Evolutionary conservation across 2,329 filamentous ascomycete genomes (phyloP).

Genomic region (Capronia epimyces): DNA sequence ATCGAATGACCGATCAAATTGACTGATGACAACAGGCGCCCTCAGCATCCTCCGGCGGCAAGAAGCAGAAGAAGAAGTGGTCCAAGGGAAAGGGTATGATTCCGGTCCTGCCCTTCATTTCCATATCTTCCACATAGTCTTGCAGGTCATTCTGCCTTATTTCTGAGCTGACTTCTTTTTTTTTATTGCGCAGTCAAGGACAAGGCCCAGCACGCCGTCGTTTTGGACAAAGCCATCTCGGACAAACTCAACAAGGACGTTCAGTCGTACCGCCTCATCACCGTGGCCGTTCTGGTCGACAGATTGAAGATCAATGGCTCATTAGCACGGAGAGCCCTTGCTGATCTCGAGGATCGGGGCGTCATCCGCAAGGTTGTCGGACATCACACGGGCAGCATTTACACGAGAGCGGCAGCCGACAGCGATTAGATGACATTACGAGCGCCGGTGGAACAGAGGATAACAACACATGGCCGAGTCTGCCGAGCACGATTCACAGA

Average conservation of each 20-base stretch:
- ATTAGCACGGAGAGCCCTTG: slow-evolving; percentile 63
- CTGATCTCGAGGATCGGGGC: slow-evolving; percentile 31
- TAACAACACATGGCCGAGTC: background rate
- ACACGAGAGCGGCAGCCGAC: slow-evolving; percentile 51
- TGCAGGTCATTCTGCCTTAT: too few relatives aligned
- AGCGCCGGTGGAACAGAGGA: background rate
- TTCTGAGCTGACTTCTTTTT: background rate
- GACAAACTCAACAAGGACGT: slow-evolving; percentile 99
- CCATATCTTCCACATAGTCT: too few relatives aligned
- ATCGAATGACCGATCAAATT: background rate
- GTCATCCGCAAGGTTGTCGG: slow-evolving; percentile 94
- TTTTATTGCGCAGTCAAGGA: slow-evolving; percentile 78
- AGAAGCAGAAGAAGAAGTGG: slow-evolving; percentile 55
- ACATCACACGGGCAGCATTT: slow-evolving; percentile 98
- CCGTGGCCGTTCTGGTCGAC: slow-evolving; percentile 96
- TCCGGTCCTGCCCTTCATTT: slow-evolving; percentile 5
- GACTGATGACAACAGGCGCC: slow-evolving; percentile 36
- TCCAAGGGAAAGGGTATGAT: slow-evolving; percentile 52
- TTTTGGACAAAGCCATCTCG: slow-evolving; percentile 94
- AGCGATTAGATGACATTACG: slow-evolving; percentile 23
- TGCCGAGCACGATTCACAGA: background rate
- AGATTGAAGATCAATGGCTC: slow-evolving; percentile 99
- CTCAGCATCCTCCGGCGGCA: slow-evolving; percentile 45
- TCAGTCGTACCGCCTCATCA: slow-evolving; percentile 99
- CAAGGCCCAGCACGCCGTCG: slow-evolving; percentile 98